These are phyloP conservation scores for Lentinus brumalis DNA, from an alignment of 768 basidiomycete genomes.

Conservation along the genomic window DNA sequence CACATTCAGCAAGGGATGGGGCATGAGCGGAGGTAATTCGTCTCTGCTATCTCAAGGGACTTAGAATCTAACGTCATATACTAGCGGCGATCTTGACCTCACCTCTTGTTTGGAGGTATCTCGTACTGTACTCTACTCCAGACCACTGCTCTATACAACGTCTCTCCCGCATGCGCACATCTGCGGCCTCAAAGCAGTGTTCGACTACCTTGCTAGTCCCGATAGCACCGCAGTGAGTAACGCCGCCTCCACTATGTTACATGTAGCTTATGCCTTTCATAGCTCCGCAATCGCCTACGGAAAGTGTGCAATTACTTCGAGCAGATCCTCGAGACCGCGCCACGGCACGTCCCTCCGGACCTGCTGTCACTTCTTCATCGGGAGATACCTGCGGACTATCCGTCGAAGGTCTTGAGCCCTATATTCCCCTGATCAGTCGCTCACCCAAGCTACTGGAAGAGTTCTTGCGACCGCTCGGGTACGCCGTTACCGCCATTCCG, in stretches of 20 bases:
- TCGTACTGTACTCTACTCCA: constrained; percentile 15
- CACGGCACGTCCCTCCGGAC: constrained; percentile 6
- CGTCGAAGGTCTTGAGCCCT: constrained; percentile 10
- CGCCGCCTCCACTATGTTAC: too few species aligned
- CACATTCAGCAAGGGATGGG: constrained; percentile 52
- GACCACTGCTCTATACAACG: constrained; percentile 16
- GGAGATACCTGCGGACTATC: constrained; percentile 8
- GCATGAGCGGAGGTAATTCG: constrained; percentile 18
- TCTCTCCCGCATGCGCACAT: constrained; percentile 15
- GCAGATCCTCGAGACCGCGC: not conserved
- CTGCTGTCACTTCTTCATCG: constrained; percentile 12
- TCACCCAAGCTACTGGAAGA: constrained; percentile 12
- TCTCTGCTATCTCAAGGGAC: not conserved
- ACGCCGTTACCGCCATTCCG: constrained; percentile 12
- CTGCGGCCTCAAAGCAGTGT: constrained; percentile 8
- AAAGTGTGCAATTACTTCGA: constrained; percentile 10
- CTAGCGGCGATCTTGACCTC: constrained; percentile 8
- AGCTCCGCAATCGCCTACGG: constrained; percentile 8
- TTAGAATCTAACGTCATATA: not conserved
- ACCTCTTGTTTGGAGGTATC: constrained; percentile 8
- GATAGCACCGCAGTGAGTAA: constrained; percentile 14
- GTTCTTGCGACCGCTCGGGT: constrained; percentile 14
- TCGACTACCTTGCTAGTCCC: constrained; percentile 15
- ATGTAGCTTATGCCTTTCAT: not conserved
- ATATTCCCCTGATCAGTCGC: constrained; percentile 16